Evolutionary conservation across 306 rosid species (phyloP), one percentile per base, ranked within the genome.

Genomic region (Rosa chinensis): DNA sequence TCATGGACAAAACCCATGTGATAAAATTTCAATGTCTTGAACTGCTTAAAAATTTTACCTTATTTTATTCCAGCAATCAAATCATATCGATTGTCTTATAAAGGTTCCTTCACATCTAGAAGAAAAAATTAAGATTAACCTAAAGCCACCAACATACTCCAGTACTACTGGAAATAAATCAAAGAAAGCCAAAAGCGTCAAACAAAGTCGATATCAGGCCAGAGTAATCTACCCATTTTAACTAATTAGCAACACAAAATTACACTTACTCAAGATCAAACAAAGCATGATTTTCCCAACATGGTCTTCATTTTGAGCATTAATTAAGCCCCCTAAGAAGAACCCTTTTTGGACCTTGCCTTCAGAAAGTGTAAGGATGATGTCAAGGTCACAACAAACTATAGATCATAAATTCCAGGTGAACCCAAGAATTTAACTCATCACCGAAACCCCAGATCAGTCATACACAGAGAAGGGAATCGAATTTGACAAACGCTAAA

Each of bases 121-220:
- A 35, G 16, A n/a, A 21, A 8, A 48, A 48, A 28, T 40, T 52
- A 20, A 67, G 62, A 56, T 39, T 6, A 58, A 78, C 8, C 11
- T 1, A 35, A 64, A 81, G 52, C 63, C n/a, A 67, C 70, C 59
- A 72, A 67, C 64, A 66, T 40, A 75, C 21, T 80, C 59, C 21
- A 55, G 49, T 58, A 20, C 52, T 66, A 55, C 40, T 25, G 82
- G 17, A 75, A 78, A 74, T 69, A 72, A 48, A 18, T 37, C 70
- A 28, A 7, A 14, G 35, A 44, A 40, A 35, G 75, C 42, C 13
- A 2, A 78, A 67, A 78, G 45, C 74, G 48, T 73, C 64, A 73
- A 39, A 17, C 48, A 42, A 56, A 37, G 48, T 74, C n/a, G 77
- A 82, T 84, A 84, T 42, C 78, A 62, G 78, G 74, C 40, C 25